Percentiles rank a stretch among this genome's conserved stretches.
Evolutionary conservation across 1,284 basidiomycete species (phyloP).

Genomic region (Irpex sp.): DNA sequence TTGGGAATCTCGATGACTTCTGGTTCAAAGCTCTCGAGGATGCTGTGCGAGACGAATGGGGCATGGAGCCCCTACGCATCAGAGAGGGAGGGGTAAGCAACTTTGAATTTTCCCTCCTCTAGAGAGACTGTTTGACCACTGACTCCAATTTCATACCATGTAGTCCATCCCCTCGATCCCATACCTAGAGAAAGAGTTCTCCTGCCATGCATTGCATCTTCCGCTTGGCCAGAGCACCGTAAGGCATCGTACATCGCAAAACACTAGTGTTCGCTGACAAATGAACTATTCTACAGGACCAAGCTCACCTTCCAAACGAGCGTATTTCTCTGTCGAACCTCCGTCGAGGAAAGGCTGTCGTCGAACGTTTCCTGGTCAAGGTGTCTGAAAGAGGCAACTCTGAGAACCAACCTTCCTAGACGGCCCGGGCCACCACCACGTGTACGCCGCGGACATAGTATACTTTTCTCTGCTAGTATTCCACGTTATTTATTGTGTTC

Average conservation of each 20-base stretch:
- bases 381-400: slow-evolving; percentile 12
- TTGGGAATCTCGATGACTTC: slow-evolving; percentile 75
- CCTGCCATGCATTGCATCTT: slow-evolving; percentile 78
- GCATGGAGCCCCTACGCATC: slow-evolving; percentile 77
- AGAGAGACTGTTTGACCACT: slow-evolving; percentile 7
- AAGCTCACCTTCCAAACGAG: slow-evolving; percentile 85
- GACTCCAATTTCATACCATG: not conserved
- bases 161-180: slow-evolving; percentile 90
- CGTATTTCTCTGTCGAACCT: slow-evolving; percentile 76
- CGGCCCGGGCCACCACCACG: not conserved
- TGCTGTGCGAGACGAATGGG: slow-evolving; percentile 84
- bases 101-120: not conserved
- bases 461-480: too few relatives aligned
- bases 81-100: slow-evolving; percentile 85
- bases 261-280: not conserved
- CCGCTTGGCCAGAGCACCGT: slow-evolving; percentile 85
- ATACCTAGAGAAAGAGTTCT: slow-evolving; percentile 87
- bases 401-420: not conserved
- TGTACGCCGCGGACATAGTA: not conserved
- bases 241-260: slow-evolving; percentile 16
- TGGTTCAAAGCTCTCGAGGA: slow-evolving; percentile 83
- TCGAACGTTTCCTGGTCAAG: slow-evolving; percentile 64
- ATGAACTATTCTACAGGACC: slow-evolving; percentile 44
- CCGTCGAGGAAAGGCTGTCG: slow-evolving; percentile 65
- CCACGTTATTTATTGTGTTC: too few relatives aligned